Conservation (phyloP, 1,139 yeast genomes). For the Suhomyces guaymorum region DNA sequence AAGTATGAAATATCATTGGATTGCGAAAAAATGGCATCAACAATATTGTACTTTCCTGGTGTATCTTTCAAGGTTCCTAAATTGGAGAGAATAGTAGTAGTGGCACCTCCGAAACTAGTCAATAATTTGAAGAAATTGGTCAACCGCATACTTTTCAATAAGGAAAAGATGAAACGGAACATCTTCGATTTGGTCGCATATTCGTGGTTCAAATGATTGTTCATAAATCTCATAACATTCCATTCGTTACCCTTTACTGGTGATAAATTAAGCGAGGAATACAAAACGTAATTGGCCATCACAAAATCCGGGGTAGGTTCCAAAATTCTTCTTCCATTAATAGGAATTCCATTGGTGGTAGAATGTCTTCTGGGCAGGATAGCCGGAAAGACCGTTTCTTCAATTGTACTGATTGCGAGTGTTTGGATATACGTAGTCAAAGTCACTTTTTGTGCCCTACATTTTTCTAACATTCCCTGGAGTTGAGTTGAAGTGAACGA, state of each 20-base stretch:
- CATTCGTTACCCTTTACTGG: neutral
- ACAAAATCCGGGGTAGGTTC: too few species aligned
- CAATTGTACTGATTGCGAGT: neutral
- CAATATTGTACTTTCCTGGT: neutral
- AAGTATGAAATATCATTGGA: neutral
- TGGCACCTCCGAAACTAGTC: too few species aligned
- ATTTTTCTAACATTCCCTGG: neutral
- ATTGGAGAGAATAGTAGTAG: neutral
- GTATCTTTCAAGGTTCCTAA: neutral
- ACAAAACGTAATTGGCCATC: too few species aligned
- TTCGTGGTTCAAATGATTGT: neutral
- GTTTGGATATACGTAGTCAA: neutral
- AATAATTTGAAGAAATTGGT: too few species aligned
- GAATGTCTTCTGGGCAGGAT: neutral
- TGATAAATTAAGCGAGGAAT: neutral
- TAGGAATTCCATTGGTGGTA: neutral
- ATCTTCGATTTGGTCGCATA: neutral
- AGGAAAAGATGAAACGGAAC: too few species aligned
- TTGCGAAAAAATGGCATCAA: neutral
- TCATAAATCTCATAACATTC: neutral
- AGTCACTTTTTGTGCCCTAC: neutral
- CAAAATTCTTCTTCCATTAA: neutral
- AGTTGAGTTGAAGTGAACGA: neutral
- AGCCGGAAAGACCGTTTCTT: neutral
- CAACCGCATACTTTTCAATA: too few species aligned